Percentiles rank a stretch among this genome's conserved stretches.
Conservation (phyloP, 371 early-diverging fungal genomes). For the Syncephalastrum sp. region DNA sequence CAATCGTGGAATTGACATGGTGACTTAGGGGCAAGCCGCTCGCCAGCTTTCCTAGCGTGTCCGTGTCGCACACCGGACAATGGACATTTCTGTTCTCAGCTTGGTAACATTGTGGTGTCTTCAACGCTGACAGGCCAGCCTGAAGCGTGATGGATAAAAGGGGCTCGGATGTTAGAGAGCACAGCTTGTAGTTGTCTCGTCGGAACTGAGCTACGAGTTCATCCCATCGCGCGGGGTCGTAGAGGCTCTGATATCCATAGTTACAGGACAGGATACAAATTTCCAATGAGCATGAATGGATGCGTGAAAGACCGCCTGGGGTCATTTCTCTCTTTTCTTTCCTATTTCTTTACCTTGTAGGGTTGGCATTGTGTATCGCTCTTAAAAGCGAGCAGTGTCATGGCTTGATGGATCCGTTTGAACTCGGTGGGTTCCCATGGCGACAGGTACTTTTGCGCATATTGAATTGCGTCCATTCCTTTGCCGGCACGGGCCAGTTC, state of each 20-base stretch:
- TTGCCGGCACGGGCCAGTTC: slow-evolving; percentile 73
- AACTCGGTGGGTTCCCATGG: slow-evolving; percentile 72
- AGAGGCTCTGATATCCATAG: slow-evolving; percentile 31
- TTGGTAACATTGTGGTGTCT: slow-evolving; percentile 80
- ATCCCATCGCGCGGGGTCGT: slow-evolving; percentile 79
- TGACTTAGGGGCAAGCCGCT: slow-evolving; percentile 84
- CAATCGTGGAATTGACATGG: slow-evolving; percentile 90
- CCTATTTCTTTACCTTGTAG: slow-evolving; percentile 25
- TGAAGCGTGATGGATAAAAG: slow-evolving; percentile 84
- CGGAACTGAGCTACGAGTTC: slow-evolving; percentile 78
- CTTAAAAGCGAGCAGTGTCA: slow-evolving; percentile 83
- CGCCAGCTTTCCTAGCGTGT: slow-evolving; percentile 84
- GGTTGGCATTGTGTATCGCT: slow-evolving; percentile 68
- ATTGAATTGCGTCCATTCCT: slow-evolving; percentile 73
- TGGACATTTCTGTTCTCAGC: slow-evolving; percentile 77
- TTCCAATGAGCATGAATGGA: neutral
- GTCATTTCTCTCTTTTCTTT: too few species aligned
- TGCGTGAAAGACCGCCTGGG: too few species aligned
- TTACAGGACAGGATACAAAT: neutral
- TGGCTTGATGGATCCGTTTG: slow-evolving; percentile 79
- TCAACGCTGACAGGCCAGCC: slow-evolving; percentile 91
- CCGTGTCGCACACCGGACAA: slow-evolving; percentile 90
- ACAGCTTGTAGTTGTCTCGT: slow-evolving; percentile 78
- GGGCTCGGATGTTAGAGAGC: slow-evolving; percentile 82
- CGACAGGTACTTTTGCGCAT: slow-evolving; percentile 81